A percentile compares a stretch with the other conserved stretches of the same genome.
Conservation (phyloP, 371 early-diverging fungal genomes). For the Circinella minor region DNA sequence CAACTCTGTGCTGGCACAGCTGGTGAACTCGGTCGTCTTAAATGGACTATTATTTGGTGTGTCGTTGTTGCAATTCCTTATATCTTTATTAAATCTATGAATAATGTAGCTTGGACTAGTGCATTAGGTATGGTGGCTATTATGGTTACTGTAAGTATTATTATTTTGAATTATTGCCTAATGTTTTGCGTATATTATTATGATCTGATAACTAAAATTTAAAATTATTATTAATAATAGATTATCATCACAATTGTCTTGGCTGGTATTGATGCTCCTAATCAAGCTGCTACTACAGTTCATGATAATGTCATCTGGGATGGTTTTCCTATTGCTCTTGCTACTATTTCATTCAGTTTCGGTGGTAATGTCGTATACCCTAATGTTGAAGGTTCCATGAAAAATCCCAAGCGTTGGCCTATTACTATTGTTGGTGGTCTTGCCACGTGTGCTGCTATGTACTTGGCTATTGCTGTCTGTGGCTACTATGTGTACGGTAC, state of each 20-base stretch:
- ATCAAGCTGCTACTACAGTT: slow-evolving; percentile 23
- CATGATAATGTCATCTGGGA: slow-evolving; percentile 48
- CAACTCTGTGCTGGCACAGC: slow-evolving; percentile 50
- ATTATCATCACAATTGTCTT: slow-evolving; percentile 44
- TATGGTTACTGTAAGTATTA: slow-evolving; percentile 32
- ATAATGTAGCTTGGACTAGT: slow-evolving; percentile 65
- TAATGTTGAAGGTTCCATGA: slow-evolving; percentile 86
- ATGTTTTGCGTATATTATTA: no score
- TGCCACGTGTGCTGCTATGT: slow-evolving; percentile 72
- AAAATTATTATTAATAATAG: not conserved
- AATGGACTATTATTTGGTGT: slow-evolving; percentile 75
- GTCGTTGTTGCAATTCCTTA: slow-evolving; percentile 57
- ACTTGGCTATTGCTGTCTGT: slow-evolving; percentile 72
- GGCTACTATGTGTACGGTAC: slow-evolving; percentile 86
- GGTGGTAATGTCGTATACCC: slow-evolving; percentile 85
- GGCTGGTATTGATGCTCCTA: slow-evolving; percentile 29
- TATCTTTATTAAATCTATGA: slow-evolving; percentile 60
- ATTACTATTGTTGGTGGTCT: slow-evolving; percentile 70
- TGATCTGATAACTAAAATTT: no score
- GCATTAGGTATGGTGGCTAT: slow-evolving; percentile 66
- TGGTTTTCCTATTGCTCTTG: slow-evolving; percentile 61
- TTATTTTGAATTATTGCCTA: no score
- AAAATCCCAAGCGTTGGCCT: slow-evolving; percentile 75
- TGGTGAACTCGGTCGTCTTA: slow-evolving; percentile 36
- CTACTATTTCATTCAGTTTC: slow-evolving; percentile 77